phyloP scores from a whole-genome alignment of 768 basidiomycete species.

The Termitomyces sp. region DNA sequence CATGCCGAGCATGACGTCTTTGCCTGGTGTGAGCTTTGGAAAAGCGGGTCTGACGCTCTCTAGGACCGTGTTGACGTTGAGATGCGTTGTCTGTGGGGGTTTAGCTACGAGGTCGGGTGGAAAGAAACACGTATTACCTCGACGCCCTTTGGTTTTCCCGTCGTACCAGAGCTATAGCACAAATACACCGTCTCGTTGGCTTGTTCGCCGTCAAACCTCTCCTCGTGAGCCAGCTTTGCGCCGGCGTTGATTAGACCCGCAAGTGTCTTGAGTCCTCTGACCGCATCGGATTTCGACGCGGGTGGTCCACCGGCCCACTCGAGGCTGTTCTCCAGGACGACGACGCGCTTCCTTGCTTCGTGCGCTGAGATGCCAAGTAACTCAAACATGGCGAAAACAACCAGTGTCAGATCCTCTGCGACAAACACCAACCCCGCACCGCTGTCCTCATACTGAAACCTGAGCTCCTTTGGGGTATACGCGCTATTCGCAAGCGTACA shows the following conservation, averaged over 20 bases:
- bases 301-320: conserved; percentile 40
- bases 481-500: conserved; percentile 71
- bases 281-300: conserved; percentile 8
- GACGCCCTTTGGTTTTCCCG: conserved; percentile 72
- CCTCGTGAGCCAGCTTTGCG: conserved; percentile 47
- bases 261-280: conserved; percentile 9
- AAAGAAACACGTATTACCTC: conserved; percentile 28
- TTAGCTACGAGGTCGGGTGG: background rate
- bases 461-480: conserved; percentile 65
- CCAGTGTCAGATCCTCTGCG: conserved; percentile 53
- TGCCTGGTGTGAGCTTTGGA: conserved; percentile 29
- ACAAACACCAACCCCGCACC: conserved; percentile 58
- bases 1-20: conserved; percentile 56
- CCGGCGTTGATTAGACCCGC: conserved; percentile 33
- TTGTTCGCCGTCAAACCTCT: conserved; percentile 44
- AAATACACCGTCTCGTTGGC: conserved; percentile 59
- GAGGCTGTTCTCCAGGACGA: conserved; percentile 49
- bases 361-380: conserved; percentile 38
- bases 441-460: conserved; percentile 67
- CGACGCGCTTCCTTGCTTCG: conserved; percentile 48
- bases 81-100: conserved; percentile 49
- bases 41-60: conserved; percentile 44
- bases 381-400: conserved; percentile 54
- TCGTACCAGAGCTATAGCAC: conserved; percentile 54
- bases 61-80: conserved; percentile 60